These are phyloP conservation scores for Microstroma glucosiphilum DNA, from an alignment of 1,284 basidiomycete genomes.

Conservation along the genomic window DNA sequence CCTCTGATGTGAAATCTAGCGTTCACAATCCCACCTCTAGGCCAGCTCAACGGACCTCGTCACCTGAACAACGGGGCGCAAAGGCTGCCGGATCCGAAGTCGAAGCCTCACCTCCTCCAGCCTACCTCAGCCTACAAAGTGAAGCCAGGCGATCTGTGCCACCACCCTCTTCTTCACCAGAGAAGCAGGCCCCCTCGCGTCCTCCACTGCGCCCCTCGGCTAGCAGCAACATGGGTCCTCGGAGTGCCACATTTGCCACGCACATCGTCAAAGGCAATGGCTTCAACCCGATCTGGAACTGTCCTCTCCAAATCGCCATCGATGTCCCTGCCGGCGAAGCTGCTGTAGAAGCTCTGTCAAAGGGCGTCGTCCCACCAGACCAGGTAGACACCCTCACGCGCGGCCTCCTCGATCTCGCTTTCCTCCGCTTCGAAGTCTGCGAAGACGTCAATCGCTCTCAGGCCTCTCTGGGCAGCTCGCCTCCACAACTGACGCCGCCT, in stretches of 20 bases:
- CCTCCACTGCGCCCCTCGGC: not conserved
- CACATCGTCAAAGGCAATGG: slow-evolving; percentile 35
- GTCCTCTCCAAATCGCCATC: slow-evolving; percentile 29
- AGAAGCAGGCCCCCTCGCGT: not conserved
- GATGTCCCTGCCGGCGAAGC: slow-evolving; percentile 30
- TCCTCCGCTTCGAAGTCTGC: slow-evolving; percentile 43
- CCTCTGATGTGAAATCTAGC: too few species aligned
- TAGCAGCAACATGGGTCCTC: not conserved
- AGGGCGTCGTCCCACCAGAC: not conserved
- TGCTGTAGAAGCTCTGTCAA: not conserved
- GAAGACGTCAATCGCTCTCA: slow-evolving; percentile 21
- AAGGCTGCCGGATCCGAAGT: not conserved
- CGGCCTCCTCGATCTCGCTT: slow-evolving; percentile 45
- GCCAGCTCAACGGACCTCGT: too few species aligned
- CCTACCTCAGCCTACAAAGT: too few species aligned
- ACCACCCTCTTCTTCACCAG: not conserved
- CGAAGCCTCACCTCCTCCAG: too few species aligned
- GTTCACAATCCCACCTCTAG: too few species aligned
- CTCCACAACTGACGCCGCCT: not conserved
- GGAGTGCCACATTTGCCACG: slow-evolving; percentile 16
- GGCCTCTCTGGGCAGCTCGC: not conserved
- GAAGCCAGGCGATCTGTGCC: not conserved
- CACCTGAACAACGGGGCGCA: not conserved
- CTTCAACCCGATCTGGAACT: slow-evolving; percentile 44
- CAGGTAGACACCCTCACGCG: slow-evolving; percentile 18